Evolutionary conservation across 345 rosid species (phyloP), one percentile per base, ranked within the genome.

Genomic region (Arabidopsis arenosa): DNA sequence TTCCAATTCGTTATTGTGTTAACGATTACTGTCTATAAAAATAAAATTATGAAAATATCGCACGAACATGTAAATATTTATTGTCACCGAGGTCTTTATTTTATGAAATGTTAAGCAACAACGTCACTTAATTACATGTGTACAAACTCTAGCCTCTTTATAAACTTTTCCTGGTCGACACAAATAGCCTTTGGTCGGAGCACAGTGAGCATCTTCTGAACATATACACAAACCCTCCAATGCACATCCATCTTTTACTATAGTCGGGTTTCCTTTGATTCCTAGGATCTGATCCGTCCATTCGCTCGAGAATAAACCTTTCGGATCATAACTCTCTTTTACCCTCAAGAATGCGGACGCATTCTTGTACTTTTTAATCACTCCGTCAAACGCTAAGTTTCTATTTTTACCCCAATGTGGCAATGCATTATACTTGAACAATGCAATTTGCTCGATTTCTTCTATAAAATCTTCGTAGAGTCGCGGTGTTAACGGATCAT

Each of bases 371-470:
- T 83, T 93, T 36, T 61, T 62, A 13, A 88, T 66, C 9, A 78
- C 94, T 5, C 87, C 88, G 49, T 61, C 77, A 35, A 89, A 91
- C 0, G 82, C 93, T 4, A 87, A 2, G 72, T 89, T 89, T 51
- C 96, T 64, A 26, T 93, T 93, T 77, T 93, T 93, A 13, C 94
- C 97, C 97, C 96, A 91, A 2, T 93, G 97, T 0, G 98, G 97
- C 67, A 84, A 73, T 1, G 82, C 97, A 4, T 85, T 83, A 26
- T 89, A 91, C 73, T 93, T 93, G 47, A 88, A 84, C 62, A 93
- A 7, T 0, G 90, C 97, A 28, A 93, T 80, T 67, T 91, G 97
- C 68, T 93, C 97, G 2, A 93, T 87, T 53, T 93, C 98, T 74
- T 93, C 96, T 0, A 90, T 70, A 8, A 86, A 45, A 28, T 88